Evolutionary conservation across 129 eudicot species (phyloP).

Genomic region (Chrysanthemum makinoi): DNA sequence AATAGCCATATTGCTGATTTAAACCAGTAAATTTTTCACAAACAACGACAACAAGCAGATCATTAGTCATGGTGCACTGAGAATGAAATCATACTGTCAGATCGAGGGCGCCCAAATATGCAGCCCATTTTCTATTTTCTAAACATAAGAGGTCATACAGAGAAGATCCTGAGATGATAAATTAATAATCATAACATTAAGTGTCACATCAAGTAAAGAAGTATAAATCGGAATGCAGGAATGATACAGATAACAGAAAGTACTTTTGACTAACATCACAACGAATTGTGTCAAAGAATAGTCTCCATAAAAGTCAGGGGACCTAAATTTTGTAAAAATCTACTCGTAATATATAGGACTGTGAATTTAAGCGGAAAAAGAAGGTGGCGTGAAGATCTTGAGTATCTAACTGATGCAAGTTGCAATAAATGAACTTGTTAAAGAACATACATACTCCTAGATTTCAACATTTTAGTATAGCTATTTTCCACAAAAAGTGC

Average conservation of each 20-base stretch:
- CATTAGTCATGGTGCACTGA: conserved; percentile 1
- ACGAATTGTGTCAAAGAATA: not conserved
- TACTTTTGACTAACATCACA: conserved; percentile 12
- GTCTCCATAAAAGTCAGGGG: no score
- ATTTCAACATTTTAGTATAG: not conserved
- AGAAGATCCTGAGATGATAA: conserved; percentile 47
- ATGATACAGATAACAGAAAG: conserved; percentile 3
- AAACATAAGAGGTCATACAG: conserved; percentile 53
- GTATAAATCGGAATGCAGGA: conserved; percentile 12
- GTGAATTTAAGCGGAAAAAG: no score
- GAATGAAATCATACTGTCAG: conserved; percentile 28
- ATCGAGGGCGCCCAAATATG: conserved; percentile 27
- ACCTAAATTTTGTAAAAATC: no score
- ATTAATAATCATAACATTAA: conserved; percentile 16
- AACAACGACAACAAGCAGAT: not conserved
- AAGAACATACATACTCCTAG: not conserved
- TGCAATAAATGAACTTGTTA: not conserved
- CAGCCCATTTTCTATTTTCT: conserved; percentile 32
- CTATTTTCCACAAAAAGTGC: not conserved
- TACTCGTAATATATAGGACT: no score
- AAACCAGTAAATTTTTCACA: not conserved
- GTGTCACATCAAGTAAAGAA: conserved; percentile 9
- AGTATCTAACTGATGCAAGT: not conserved
- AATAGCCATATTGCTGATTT: not conserved
- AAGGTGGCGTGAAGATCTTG: not conserved